Conservation (phyloP, 805 yeast genomes). For the Ogataea salicorniae region DNA sequence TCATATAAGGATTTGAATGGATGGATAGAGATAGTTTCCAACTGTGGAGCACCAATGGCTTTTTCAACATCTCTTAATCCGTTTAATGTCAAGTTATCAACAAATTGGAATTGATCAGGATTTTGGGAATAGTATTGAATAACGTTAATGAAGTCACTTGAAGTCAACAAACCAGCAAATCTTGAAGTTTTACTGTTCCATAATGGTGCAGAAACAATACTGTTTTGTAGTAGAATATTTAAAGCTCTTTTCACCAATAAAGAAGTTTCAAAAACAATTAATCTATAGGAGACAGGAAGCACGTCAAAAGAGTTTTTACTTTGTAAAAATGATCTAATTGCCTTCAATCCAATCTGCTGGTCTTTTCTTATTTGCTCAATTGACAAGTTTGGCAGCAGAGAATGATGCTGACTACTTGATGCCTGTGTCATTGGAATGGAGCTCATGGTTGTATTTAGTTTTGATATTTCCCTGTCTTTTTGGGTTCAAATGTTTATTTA, state of each 20-base stretch:
- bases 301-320: constrained; percentile 96
- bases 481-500: too few species aligned
- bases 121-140: constrained; percentile 88
- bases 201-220: constrained; percentile 92
- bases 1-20: constrained; percentile 87
- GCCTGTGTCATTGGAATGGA: neutral
- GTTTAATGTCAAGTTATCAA: constrained; percentile 78
- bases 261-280: constrained; percentile 90
- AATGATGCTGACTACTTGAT: neutral
- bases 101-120: constrained; percentile 83
- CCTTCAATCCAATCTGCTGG: constrained; percentile 71
- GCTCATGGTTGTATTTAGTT: neutral
- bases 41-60: constrained; percentile 78
- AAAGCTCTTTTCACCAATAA: constrained; percentile 84
- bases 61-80: constrained; percentile 83
- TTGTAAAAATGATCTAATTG: constrained; percentile 78
- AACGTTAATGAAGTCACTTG: constrained; percentile 90
- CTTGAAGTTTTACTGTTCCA: constrained; percentile 89
- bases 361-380: constrained; percentile 41
- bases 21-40: constrained; percentile 83
- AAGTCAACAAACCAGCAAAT: constrained; percentile 91
- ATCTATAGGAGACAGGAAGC: constrained; percentile 87
- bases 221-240: constrained; percentile 84
- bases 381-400: neutral
- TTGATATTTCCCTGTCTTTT: too few species aligned